Percentiles rank a stretch among this genome's conserved stretches.
Evolutionary conservation across 805 yeast species (phyloP).

Genomic region (Diddensiella santjacobensis): DNA sequence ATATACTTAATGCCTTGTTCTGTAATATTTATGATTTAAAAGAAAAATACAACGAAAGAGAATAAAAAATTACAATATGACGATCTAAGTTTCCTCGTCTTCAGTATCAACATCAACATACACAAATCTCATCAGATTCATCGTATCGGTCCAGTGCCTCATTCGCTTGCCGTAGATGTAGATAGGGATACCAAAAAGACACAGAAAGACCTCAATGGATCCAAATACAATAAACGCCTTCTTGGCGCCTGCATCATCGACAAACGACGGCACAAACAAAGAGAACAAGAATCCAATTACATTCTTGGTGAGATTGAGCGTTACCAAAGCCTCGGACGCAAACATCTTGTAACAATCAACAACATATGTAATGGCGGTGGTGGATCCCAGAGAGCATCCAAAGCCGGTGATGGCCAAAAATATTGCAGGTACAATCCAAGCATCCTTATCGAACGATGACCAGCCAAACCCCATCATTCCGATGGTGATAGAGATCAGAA

Average conservation of each 20-base stretch:
- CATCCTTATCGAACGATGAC: slow-evolving; percentile 45
- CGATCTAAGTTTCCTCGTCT: slow-evolving; percentile 2
- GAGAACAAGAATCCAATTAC: slow-evolving; percentile 54
- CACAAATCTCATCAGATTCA: slow-evolving; percentile 40
- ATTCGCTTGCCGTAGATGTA: slow-evolving; percentile 52
- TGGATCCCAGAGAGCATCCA: slow-evolving; percentile 59
- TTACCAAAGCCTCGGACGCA: slow-evolving; percentile 57
- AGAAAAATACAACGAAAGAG: background rate
- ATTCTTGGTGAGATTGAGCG: slow-evolving; percentile 53
- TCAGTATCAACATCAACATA: slow-evolving; percentile 33
- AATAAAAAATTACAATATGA: background rate
- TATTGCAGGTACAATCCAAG: slow-evolving; percentile 56
- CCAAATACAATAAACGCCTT: slow-evolving; percentile 53
- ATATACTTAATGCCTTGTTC: background rate
- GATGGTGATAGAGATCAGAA: slow-evolving; percentile 40
- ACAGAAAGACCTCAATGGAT: slow-evolving; percentile 45
- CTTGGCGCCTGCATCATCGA: slow-evolving; percentile 40
- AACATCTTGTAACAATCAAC: slow-evolving; percentile 55
- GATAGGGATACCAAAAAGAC: slow-evolving; percentile 48
- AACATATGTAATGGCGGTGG: slow-evolving; percentile 57
- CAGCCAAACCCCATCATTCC: slow-evolving; percentile 66
- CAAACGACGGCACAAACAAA: slow-evolving; percentile 49
- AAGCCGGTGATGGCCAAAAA: slow-evolving; percentile 55
- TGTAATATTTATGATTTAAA: background rate
- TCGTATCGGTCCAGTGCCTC: slow-evolving; percentile 50